phyloP scores from a whole-genome alignment of 768 basidiomycete genomes.

The Calocera viscosa region DNA sequence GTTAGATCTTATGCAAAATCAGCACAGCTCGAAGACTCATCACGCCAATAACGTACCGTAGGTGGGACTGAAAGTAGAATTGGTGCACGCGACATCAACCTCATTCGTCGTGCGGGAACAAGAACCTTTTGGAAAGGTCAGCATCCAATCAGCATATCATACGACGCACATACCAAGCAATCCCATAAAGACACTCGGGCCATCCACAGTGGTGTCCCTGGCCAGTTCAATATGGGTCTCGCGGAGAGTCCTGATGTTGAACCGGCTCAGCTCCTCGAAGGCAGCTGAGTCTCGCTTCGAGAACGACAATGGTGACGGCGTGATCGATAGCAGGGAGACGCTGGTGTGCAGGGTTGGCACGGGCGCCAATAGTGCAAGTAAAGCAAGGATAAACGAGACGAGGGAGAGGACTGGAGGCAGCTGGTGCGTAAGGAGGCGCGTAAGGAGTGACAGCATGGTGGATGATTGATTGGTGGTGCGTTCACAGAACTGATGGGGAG shows the following conservation, averaged over 20 bases:
- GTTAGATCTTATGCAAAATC: neutral
- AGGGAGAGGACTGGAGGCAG: slow-evolving; percentile 14
- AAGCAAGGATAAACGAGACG: slow-evolving; percentile 13
- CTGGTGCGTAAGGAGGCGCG: slow-evolving; percentile 13
- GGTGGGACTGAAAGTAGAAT: neutral
- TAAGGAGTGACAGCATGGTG: slow-evolving; percentile 15
- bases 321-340: neutral
- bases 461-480: neutral
- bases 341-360: slow-evolving; percentile 9
- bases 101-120: neutral
- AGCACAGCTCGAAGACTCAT: neutral
- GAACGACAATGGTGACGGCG: neutral
- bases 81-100: neutral
- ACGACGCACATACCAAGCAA: slow-evolving; percentile 11
- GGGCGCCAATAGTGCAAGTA: slow-evolving; percentile 12
- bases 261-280: slow-evolving; percentile 2
- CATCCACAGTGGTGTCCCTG: slow-evolving; percentile 7
- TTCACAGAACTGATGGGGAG: neutral
- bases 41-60: neutral
- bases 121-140: neutral
- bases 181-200: slow-evolving; percentile 10
- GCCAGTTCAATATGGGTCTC: neutral
- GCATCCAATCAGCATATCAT: neutral
- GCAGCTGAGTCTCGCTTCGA: slow-evolving; percentile 6
- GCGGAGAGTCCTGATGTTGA: neutral